phyloP scores from a whole-genome alignment of 768 basidiomycete species.

The Phaffia australis region DNA sequence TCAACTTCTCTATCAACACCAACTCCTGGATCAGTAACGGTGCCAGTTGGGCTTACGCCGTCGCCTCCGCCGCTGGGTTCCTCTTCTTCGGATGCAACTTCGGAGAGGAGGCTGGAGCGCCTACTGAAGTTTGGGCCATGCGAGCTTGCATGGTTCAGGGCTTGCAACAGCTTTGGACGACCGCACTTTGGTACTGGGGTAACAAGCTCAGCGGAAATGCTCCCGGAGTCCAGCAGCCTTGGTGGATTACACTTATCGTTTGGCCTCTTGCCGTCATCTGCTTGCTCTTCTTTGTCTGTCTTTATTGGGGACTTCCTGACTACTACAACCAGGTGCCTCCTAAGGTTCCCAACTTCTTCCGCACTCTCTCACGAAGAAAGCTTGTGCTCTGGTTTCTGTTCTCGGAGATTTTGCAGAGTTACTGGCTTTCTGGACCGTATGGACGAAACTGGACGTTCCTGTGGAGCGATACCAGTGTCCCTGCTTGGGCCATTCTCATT shows the following conservation, averaged over 20 bases:
- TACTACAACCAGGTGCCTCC: constrained; percentile 88
- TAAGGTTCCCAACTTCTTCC: constrained; percentile 84
- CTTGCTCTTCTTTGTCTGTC: constrained; percentile 66
- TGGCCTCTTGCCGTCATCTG: constrained; percentile 74
- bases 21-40: constrained; percentile 57
- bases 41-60: constrained; percentile 79
- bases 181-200: constrained; percentile 94
- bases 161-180: constrained; percentile 90
- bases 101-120: constrained; percentile 94
- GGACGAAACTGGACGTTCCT: constrained; percentile 93
- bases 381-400: constrained; percentile 79
- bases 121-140: constrained; percentile 86
- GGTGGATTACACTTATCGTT: constrained; percentile 68
- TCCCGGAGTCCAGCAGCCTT: constrained; percentile 46
- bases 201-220: constrained; percentile 53
- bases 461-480: constrained; percentile 63
- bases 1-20: constrained; percentile 45
- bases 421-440: constrained; percentile 64
- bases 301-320: constrained; percentile 81
- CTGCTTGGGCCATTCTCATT: constrained; percentile 70
- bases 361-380: constrained; percentile 77
- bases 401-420: constrained; percentile 81
- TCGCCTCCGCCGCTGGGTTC: constrained; percentile 88
- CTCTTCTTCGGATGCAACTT: constrained; percentile 91
- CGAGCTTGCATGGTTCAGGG: constrained; percentile 89